Evolutionary conservation across 768 basidiomycete genomes (phyloP).

Genomic region (Suillus paluster): DNA sequence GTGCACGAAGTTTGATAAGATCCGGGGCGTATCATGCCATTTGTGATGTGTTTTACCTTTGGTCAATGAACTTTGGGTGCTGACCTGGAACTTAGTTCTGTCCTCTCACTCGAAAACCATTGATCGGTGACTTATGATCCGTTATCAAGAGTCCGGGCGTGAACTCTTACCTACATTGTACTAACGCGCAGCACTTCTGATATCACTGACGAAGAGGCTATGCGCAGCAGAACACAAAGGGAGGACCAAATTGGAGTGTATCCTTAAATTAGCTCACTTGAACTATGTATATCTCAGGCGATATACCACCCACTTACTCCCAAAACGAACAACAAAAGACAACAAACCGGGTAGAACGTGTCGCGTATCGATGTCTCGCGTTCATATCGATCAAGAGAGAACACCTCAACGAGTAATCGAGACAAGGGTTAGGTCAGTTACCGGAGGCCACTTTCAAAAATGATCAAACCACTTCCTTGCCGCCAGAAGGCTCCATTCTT

Average conservation of each 20-base stretch:
- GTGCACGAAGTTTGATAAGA: neutral
- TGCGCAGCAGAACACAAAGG: neutral
- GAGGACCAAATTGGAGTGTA: neutral
- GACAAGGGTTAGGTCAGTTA: neutral
- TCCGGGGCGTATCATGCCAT: neutral
- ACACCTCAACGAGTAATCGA: neutral
- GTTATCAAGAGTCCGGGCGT: neutral
- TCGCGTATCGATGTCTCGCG: slow-evolving; percentile 28
- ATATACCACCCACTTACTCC: neutral
- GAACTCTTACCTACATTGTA: neutral
- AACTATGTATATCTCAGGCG: no score
- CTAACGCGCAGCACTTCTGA: neutral
- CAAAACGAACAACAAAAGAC: neutral
- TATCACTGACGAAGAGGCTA: neutral
- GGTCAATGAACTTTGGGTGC: neutral
- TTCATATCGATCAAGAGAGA: slow-evolving; percentile 28
- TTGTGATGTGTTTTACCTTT: neutral
- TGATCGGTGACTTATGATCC: neutral
- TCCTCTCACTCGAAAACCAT: neutral
- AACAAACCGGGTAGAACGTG: neutral
- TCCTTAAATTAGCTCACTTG: neutral
- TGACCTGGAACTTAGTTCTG: neutral
- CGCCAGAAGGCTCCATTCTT: neutral
- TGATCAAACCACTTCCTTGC: neutral
- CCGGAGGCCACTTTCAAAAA: neutral